phyloP scores from a whole-genome alignment of 2,329 filamentous ascomycete species.

The Penicillium brevicompactum region DNA sequence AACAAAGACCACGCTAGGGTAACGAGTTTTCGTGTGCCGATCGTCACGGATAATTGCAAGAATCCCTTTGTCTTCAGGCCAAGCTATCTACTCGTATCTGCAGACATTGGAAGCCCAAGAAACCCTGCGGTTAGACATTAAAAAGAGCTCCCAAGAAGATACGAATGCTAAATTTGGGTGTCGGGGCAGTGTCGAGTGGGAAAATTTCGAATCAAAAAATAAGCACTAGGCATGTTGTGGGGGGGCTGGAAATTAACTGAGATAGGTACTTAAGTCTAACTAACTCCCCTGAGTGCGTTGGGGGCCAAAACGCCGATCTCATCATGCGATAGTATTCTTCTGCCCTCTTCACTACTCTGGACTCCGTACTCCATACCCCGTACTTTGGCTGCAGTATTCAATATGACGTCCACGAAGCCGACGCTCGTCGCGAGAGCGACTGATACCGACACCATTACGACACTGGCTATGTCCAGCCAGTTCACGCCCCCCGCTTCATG shows the following conservation, averaged over 20 bases:
- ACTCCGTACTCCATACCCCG: not conserved
- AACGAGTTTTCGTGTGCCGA: too few relatives aligned
- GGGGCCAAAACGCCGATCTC: not conserved
- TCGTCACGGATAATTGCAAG: too few relatives aligned
- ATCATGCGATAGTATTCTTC: not conserved
- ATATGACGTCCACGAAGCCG: not conserved
- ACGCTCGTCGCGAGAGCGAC: not conserved
- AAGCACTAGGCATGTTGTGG: not conserved
- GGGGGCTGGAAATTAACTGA: not conserved
- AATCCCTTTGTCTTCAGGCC: too few relatives aligned
- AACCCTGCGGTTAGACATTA: not conserved
- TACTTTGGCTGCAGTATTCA: not conserved
- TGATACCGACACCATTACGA: not conserved
- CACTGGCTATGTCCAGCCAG: constrained; percentile 1
- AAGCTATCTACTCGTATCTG: too few relatives aligned
- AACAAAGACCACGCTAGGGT: too few relatives aligned
- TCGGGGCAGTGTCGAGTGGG: not conserved
- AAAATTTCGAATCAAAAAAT: not conserved
- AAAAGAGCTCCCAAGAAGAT: not conserved
- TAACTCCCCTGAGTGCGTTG: not conserved
- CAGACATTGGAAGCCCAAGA: too few relatives aligned
- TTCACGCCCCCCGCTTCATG: constrained; percentile 8
- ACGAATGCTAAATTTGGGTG: not conserved
- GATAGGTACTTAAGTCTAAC: not conserved
- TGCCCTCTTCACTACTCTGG: not conserved